Base-by-base conservation (phyloP, 768 basidiomycete genomes). In the Boletus bicolor region DNA sequence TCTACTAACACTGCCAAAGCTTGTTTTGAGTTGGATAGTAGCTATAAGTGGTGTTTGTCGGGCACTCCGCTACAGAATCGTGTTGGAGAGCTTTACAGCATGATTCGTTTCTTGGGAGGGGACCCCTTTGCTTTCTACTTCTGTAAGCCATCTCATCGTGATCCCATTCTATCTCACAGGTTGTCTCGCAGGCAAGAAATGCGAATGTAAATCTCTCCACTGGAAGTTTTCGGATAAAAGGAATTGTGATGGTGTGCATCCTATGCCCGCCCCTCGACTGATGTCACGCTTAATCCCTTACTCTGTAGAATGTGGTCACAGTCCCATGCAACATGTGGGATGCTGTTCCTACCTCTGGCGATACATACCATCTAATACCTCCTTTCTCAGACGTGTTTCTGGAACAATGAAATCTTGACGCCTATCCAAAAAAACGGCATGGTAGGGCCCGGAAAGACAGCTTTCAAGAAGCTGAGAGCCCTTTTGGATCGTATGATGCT, bases 61-160 rank as follows among this genome's bases (percentile, higher is more conserved):
- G 95, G 95, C 6, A 98, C 96, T 7, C 96, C 96, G 0, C 76
- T 99, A 9, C 96, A 99, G 71, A 98, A 98, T 67, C 87, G 97
- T 61, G 97, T 99, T n/a, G 97, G 97, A 60, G 97, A 99, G 69
- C 74, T 99, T 48, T 99, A 99, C 75, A 97, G 94, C 70, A 81
- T 97, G 41, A 83, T 98, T 44, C 79, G 91, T 58, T 97, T 98
- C 76, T 72, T 96, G 49, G 93, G 93, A n/a, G 91, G 91, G 30
- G 91, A 94, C 69, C 93, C 92, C 0, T 94, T 92, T 68, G 86
- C 92, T 4, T 90, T 82, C 72, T 96, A 95, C 73, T 96, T 93
- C 72, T 97, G 93, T 87, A 64, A 63, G 87, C 59, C 39, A 34
- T 54, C 17, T 50, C 37, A 30, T 41, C 11, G 12, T 38, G 8